Percentiles rank a stretch among this genome's conserved stretches.
These are phyloP conservation scores for Ceraceosorus guamensis DNA, from an alignment of 1,284 basidiomycete genomes.

Conservation along the genomic window DNA sequence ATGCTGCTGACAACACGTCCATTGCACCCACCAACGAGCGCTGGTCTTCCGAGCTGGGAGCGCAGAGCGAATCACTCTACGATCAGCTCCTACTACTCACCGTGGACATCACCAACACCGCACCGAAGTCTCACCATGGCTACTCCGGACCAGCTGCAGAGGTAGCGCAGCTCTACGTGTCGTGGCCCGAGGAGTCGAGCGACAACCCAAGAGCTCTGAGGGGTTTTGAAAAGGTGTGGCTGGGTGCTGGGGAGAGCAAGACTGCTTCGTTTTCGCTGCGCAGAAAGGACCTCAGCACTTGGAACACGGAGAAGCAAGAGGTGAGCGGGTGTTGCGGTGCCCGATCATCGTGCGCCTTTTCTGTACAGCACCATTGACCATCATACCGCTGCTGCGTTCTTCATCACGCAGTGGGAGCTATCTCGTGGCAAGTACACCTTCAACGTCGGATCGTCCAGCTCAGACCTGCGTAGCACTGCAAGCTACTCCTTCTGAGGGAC, in stretches of 20 bases:
- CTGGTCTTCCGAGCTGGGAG: too few relatives aligned
- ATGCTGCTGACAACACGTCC: background rate
- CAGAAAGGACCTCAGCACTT: constrained; percentile 20
- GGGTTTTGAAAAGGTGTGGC: constrained; percentile 28
- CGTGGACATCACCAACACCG: too few relatives aligned
- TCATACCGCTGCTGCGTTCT: too few relatives aligned
- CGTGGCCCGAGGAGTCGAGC: constrained; percentile 12
- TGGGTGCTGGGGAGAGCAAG: constrained; percentile 17
- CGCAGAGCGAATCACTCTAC: too few relatives aligned
- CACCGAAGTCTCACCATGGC: too few relatives aligned
- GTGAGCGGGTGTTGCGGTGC: too few relatives aligned
- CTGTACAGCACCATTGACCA: too few relatives aligned
- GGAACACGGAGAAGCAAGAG: constrained; percentile 17
- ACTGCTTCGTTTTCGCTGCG: constrained; percentile 19
- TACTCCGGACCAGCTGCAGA: too few relatives aligned
- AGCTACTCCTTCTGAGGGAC: background rate
- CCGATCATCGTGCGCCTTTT: too few relatives aligned
- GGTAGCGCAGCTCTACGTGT: constrained; percentile 51
- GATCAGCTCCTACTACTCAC: too few relatives aligned
- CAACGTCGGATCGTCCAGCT: background rate
- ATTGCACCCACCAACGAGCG: background rate
- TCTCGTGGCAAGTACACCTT: constrained; percentile 4
- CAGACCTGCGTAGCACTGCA: background rate
- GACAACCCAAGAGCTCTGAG: constrained; percentile 21
- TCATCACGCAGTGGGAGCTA: constrained; percentile 17